Percentiles rank a stretch among this genome's conserved stretches.
Conservation (phyloP, 2,329 filamentous ascomycete genomes). For the Camillea tinctor region DNA sequence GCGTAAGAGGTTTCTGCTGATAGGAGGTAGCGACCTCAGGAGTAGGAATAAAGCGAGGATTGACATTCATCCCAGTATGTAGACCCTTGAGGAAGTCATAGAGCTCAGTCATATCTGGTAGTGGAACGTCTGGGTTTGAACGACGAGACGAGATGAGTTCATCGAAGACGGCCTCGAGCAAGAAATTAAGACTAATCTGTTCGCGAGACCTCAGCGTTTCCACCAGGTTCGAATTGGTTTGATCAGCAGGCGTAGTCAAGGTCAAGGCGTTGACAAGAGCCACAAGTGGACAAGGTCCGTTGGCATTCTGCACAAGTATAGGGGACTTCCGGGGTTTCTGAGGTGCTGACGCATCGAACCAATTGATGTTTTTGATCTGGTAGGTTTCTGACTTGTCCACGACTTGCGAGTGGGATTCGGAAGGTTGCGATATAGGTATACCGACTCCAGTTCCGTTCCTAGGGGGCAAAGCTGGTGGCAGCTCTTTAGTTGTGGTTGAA, state of each 20-base stretch:
- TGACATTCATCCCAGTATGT: constrained; percentile 97
- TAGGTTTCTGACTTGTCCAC: constrained; percentile 72
- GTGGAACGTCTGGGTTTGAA: constrained; percentile 57
- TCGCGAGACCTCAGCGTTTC: constrained; percentile 77
- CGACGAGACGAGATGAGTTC: constrained; percentile 81
- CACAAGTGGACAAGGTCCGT: constrained; percentile 90
- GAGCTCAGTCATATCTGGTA: constrained; percentile 86
- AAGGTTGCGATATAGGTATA: constrained; percentile 32
- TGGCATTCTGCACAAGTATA: constrained; percentile 87
- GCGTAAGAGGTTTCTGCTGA: constrained; percentile 51
- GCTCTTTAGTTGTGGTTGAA: constrained; percentile 15
- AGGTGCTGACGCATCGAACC: constrained; percentile 64
- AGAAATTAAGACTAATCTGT: constrained; percentile 79
- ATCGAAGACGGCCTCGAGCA: constrained; percentile 89
- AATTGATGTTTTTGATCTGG: constrained; percentile 86
- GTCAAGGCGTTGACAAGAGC: constrained; percentile 91
- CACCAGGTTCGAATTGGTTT: constrained; percentile 66
- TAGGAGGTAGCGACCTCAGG: constrained; percentile 45
- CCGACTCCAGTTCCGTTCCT: constrained; percentile 28
- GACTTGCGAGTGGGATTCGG: constrained; percentile 36
- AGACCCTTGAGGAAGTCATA: constrained; percentile 85
- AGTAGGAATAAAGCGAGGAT: constrained; percentile 76
- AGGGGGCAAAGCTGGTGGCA: constrained; percentile 40
- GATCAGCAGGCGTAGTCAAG: constrained; percentile 70
- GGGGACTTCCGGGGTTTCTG: constrained; percentile 74